Evolutionary conservation across 306 rosid species (phyloP), one percentile per base, ranked within the genome.

Genomic region (Cucumis hystrix): DNA sequence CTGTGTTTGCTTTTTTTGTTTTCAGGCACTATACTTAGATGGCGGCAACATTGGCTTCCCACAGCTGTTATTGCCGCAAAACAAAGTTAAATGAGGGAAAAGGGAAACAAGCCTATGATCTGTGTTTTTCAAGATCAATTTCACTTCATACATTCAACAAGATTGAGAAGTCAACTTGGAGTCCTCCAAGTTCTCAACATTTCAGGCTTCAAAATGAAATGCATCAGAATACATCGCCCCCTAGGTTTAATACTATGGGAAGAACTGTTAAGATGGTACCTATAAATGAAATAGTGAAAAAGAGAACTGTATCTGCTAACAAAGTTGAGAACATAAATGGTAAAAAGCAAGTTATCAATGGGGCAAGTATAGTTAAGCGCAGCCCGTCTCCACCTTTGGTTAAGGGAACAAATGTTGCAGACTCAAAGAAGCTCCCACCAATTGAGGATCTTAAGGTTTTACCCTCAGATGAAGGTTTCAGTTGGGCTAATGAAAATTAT

Each of bases 401-500:
- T 9, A 90, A 81, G 87, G 80, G 78, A 47, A 39, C 21, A 45
- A 85, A 82, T 64, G 67, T 84, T 74, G 59, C 52, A 76, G 62
- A 76, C 70, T 81, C 89, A 66, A 45, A 77, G 20, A 83, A 82
- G 86, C 92, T 90, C 73, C 92, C 95, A 20, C 93, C 96, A 0
- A 5, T 89, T 77, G 97, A 92, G 78, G 97, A 86, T 83, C 85
- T 92, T 18, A 90, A 84, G 80, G 88, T 92, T 79, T 87, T 95
- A 87, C 97, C 95, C 39, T 87, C 98, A 8, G 98, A 95, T 79
- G 96, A 95, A 80, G 88, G 88, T 37, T 95, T 95, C 82, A 88
- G 93, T 79, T 95, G 98, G 98, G 97, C 98, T 56, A 90, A 87
- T 82, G 98, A 90, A 77, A 92, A 92, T 80, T 95, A 95, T 79